Percentiles rank a stretch among this genome's conserved stretches.
Conservation (phyloP, 257 asterid species). For the Jacaranda mimosifolia region DNA sequence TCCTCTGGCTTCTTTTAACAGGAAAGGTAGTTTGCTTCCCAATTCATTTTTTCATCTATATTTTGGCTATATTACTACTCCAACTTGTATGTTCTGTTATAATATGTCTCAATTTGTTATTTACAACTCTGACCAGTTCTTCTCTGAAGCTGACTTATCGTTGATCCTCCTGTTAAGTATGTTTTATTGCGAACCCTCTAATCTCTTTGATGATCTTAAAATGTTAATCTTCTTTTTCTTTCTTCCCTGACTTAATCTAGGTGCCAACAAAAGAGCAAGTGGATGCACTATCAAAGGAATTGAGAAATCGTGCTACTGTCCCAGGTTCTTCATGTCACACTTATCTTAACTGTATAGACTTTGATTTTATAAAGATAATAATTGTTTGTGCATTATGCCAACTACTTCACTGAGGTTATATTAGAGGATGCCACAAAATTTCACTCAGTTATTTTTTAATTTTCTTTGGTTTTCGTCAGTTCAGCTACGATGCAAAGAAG, state of each 20-base stretch:
- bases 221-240: neutral
- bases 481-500: neutral
- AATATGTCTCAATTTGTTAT: constrained; percentile 10
- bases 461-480: neutral
- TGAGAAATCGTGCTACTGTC: constrained; percentile 67
- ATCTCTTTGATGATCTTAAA: neutral
- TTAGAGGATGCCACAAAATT: constrained; percentile 8
- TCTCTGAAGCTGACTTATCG: constrained; percentile 13
- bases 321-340: constrained; percentile 53
- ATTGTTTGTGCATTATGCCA: constrained; percentile 4
- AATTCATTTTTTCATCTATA: neutral
- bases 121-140: neutral
- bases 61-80: neutral
- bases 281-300: constrained; percentile 62
- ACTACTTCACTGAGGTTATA: neutral
- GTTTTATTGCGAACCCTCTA: neutral
- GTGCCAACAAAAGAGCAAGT: constrained; percentile 77
- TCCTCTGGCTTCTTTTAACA: constrained; percentile 77
- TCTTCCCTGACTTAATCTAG: constrained; percentile 36
- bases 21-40: constrained; percentile 57
- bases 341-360: constrained; percentile 1
- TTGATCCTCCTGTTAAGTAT: neutral
- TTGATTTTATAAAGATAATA: neutral
- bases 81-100: neutral
- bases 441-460: constrained; percentile 18